Percentiles rank a stretch among this genome's conserved stretches.
These are phyloP conservation scores for cucumber (Cucumis sativus) DNA, from an alignment of 306 rosid species.

Conservation along the genomic window DNA sequence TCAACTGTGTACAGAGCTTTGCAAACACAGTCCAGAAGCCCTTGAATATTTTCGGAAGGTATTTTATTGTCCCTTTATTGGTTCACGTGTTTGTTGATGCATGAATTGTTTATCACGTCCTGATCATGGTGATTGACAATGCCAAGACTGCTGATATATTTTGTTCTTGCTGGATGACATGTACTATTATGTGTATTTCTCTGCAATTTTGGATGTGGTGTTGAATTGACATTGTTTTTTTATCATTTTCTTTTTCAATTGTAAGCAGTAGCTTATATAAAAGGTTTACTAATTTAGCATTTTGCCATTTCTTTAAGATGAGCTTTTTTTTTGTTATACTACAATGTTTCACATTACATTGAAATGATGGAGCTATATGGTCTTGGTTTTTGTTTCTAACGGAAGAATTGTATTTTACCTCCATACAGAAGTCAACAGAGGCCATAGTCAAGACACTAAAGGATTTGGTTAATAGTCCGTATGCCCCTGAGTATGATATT, in stretches of 20 bases:
- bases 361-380: background rate
- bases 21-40: slow-evolving; percentile 74
- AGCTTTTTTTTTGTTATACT: background rate
- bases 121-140: background rate
- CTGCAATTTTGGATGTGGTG: background rate
- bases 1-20: slow-evolving; percentile 95
- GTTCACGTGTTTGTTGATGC: background rate
- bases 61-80: background rate
- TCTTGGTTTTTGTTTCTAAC: slow-evolving; percentile 8
- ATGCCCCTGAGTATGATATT: slow-evolving; percentile 91
- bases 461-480: slow-evolving; percentile 86
- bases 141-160: background rate
- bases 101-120: background rate
- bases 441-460: slow-evolving; percentile 73
- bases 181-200: background rate
- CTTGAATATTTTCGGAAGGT: slow-evolving; percentile 87
- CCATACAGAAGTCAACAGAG: slow-evolving; percentile 75
- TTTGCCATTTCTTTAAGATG: background rate
- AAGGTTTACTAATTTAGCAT: background rate
- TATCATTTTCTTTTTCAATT: background rate
- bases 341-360: background rate
- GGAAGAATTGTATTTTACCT: slow-evolving; percentile 16
- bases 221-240: background rate
- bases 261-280: background rate
- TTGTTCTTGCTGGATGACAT: background rate